Base-by-base conservation (phyloP, 1,284 basidiomycete genomes). In the Ceratobasidium papillatum region DNA sequence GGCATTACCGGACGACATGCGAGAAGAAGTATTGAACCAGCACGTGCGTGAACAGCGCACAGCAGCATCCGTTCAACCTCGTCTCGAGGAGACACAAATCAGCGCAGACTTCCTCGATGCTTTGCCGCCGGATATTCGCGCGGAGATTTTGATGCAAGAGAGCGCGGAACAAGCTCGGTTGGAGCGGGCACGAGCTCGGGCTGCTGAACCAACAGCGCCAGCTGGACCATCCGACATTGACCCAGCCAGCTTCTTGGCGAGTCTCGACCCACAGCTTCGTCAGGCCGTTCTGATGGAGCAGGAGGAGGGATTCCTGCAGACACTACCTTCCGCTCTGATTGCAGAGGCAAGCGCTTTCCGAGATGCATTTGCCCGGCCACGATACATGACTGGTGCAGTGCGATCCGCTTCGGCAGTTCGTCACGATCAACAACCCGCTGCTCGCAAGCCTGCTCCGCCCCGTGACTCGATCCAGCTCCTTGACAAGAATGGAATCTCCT, bases 1-100 rank as follows among this genome's bases (percentile, higher is more conserved):
- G 83, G 98, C 98, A 22, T 84, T 99, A 32, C 98, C 98, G 0
- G 98, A 99, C 81, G 97, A 99, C 78, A 98, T 99, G 93, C 90
- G 98, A 61, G 97, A 98, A 81, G 98, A 99, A 81, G 96, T 99
- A 34, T 87, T 99, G 68, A 97, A 97, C 80, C 98, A 99, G 81
- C 96, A 99, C 80, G 90, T 99, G 79, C 92, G 96, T 14, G 97
- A 99, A 80, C 92, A 94, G 76, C 89, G 91, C 58, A 91, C 94
- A 3, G 88, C 93, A 0, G 80, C 80, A 17, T 86, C 89, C 76
- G 82, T 93, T 36, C 88, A 93, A 79, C 84, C 90, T 74, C 79
- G 81, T 12, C 90, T 90, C 45, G 85, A 90, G 2, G 92, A 94
- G 76, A 94, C 95, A 0, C 91, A 92, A 79, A 97, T 99, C 82